These are phyloP conservation scores for Verticillium alfalfae DNA, from an alignment of 2,329 filamentous ascomycete genomes.

Conservation along the genomic window DNA sequence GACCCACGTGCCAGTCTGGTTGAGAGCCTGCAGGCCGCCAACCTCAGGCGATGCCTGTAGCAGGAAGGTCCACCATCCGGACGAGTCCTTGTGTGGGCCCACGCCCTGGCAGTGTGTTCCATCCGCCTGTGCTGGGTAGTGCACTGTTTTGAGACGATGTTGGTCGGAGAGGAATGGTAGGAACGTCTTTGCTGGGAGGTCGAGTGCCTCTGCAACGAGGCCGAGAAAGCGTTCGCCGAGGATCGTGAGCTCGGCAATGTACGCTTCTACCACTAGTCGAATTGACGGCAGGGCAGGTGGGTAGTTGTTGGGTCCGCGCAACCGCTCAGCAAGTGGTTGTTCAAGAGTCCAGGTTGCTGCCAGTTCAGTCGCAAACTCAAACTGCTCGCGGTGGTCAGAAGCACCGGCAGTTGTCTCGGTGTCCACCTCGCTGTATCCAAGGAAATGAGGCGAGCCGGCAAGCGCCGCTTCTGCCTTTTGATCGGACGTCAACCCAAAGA, in stretches of 20 bases:
- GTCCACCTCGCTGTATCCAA: slow-evolving; percentile 52
- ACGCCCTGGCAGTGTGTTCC: slow-evolving; percentile 41
- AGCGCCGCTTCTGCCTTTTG: slow-evolving; percentile 36
- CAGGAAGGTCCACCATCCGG: slow-evolving; percentile 60
- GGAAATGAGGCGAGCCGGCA: slow-evolving; percentile 52
- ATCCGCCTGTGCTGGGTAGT: slow-evolving; percentile 34
- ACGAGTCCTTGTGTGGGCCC: slow-evolving; percentile 58
- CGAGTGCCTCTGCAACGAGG: slow-evolving; percentile 51
- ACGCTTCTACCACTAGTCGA: slow-evolving; percentile 33
- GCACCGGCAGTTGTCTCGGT: slow-evolving; percentile 49
- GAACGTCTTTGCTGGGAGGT: slow-evolving; percentile 40
- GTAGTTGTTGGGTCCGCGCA: slow-evolving; percentile 37
- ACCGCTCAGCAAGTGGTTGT: slow-evolving; percentile 30
- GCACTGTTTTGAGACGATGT: slow-evolving; percentile 54
- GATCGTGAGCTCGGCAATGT: slow-evolving; percentile 43
- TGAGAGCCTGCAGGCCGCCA: slow-evolving; percentile 45
- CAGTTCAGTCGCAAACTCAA: slow-evolving; percentile 55
- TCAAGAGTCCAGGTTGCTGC: slow-evolving; percentile 23
- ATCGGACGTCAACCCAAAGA: slow-evolving; percentile 33
- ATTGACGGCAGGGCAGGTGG: slow-evolving; percentile 18
- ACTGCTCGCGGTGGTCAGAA: slow-evolving; percentile 50
- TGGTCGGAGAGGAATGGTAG: slow-evolving; percentile 48
- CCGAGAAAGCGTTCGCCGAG: slow-evolving; percentile 48
- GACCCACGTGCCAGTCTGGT: slow-evolving; percentile 41
- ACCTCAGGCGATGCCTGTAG: slow-evolving; percentile 50